Base-by-base conservation (phyloP, 2,329 filamentous ascomycete species). In the Ascochyta pisi region DNA sequence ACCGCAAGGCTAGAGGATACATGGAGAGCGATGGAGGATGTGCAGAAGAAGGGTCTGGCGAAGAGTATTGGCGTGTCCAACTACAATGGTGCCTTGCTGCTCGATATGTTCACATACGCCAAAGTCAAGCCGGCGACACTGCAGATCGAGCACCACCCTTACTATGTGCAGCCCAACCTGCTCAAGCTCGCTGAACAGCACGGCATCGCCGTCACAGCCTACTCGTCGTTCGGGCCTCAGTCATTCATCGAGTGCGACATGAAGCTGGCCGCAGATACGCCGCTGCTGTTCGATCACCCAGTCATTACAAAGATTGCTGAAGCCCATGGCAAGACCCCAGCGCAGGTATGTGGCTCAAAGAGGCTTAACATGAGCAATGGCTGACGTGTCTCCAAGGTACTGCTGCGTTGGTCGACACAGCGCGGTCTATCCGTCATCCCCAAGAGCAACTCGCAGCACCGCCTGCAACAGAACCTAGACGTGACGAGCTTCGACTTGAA, bases 221-320 rank as follows among this genome's bases (percentile, higher is more conserved):
- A 76, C 69, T 75, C 73, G 3, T 74, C 72, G 0, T 74, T 76
- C 31, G 73, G 73, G 8, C 84, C 95, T 19, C 63, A 69, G 62
- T 73, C 70, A 12, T 75, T 75, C 60, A 59, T 73, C 41, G 54
- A 57, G 35, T 57, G 54, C 43, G 54, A 57, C 13, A 57, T 57
- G 54, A 57, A 57, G 39, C 37, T 57, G 3, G 54, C 54, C n/a
- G 54, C 45, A 37, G 64, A 65, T 42, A 70, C 68, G 9, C 66
- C 67, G 45, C 67, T 69, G 37, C 65, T 75, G 19, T 70, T 75
- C 38, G 63, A 72, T 43, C 73, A 75, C 60, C 62, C 71, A 81
- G 89, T 74, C 87, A 90, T 84, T 81, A 89, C 75, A 82, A 86
- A 70, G 88, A 89, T 57, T 62, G 89, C 89, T 26, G 79, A 84